Evolutionary conservation across 179 eudicot species (phyloP).

Genomic region (Drosera spatulata): DNA sequence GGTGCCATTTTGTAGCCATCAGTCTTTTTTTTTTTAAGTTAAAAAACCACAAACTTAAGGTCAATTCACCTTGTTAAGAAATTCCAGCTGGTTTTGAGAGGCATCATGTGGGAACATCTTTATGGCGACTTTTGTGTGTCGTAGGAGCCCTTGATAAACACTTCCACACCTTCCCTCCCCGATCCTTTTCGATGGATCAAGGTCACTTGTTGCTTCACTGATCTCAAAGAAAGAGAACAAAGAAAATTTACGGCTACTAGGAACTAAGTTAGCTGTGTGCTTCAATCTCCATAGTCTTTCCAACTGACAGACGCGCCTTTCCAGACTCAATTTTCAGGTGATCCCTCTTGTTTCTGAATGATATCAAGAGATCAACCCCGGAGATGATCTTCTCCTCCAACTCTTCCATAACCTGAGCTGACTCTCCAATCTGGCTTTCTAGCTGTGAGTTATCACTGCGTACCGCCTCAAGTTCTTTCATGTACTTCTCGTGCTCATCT

Average conservation of each 20-base stretch:
- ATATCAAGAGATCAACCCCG: conserved; percentile 29
- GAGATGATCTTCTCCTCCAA: conserved; percentile 27
- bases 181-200: conserved; percentile 23
- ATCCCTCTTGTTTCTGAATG: conserved; percentile 24
- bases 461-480: conserved; percentile 16
- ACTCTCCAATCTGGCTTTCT: conserved; percentile 12
- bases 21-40: neutral
- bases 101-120: conserved; percentile 36
- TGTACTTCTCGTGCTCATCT: conserved; percentile 10
- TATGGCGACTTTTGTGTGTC: conserved; percentile 26
- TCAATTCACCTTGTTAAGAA: conserved; percentile 19
- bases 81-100: conserved; percentile 17
- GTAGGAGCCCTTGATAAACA: conserved; percentile 22
- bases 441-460: conserved; percentile 13
- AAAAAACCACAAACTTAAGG: neutral
- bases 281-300: conserved; percentile 10
- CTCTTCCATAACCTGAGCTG: conserved; percentile 4
- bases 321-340: conserved; percentile 19
- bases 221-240: conserved; percentile 23
- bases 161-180: conserved; percentile 29
- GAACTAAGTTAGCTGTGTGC: conserved; percentile 5
- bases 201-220: conserved; percentile 25
- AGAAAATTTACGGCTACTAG: conserved; percentile 16
- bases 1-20: too few species aligned
- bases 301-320: conserved; percentile 12